Base-by-base conservation (phyloP, 768 basidiomycete genomes). In the Pisolithus microcarpus region DNA sequence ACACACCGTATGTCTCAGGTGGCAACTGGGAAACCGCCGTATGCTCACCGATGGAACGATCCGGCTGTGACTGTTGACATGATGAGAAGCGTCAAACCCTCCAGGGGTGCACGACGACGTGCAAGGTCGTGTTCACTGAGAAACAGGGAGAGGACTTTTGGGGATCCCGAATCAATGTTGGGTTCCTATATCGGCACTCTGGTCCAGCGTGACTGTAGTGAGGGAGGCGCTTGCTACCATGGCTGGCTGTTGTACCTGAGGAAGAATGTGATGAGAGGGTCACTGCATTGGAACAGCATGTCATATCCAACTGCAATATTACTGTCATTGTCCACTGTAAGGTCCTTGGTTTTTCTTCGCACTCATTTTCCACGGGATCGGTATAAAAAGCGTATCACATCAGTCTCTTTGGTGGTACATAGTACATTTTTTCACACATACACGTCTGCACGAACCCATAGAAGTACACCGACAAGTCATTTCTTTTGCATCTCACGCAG, bases 51-150 rank as follows among this genome's bases (percentile, higher is more conserved):
- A 15, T 69, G 65, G 38, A 81, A 80, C 45, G 80, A 82, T 51
- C 73, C 76, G 37, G 73, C 78, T 34, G 79, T 82, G 46, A 77
- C 72, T 13, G 65, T 80, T 5, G 80, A 81, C 44, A 77, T 82
- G 36, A 52, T 81, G 30, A 69, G 78, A 6, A 77, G 79, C 1
- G 68, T 77, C 18, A 71, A 69, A 42, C 80, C 80, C 0, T 71
- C 70, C 13, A 63, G 69, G 24, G 71, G 69, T 2, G 56, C 64
- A 1, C 57, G 30, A 45, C 57, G 11, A 50, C 61, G 7, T 54
- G 53, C 3, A 56, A 56, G 43, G 55, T 63, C 53, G 38, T 30
- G 2, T 42, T 62, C 30, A 51, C 52, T 6, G 49, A 37, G 39
- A 7, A 50, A 26, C 52, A 70, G 7, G 63, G 67, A 40, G 65